phyloP scores from a whole-genome alignment of 1,139 yeast species.

The Candida sanyaensis region DNA sequence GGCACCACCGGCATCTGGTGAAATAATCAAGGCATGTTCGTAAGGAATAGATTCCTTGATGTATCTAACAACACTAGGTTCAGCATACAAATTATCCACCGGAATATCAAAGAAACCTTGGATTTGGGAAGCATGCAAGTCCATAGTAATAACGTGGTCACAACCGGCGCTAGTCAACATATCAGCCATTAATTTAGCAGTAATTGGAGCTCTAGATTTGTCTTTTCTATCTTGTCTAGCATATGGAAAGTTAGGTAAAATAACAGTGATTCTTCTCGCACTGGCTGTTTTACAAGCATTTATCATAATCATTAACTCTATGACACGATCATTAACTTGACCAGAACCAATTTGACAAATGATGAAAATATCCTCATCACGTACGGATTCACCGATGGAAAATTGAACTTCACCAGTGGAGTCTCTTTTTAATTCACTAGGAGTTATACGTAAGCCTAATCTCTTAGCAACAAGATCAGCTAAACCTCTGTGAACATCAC shows the following conservation, averaged over 20 bases:
- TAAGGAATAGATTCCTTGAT: slow-evolving; percentile 54
- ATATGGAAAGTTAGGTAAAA: slow-evolving; percentile 78
- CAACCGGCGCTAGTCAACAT: slow-evolving; percentile 79
- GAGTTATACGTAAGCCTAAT: slow-evolving; percentile 61
- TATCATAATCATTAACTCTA: slow-evolving; percentile 71
- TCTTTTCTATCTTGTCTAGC: slow-evolving; percentile 86
- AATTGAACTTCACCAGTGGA: slow-evolving; percentile 73
- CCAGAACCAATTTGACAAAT: slow-evolving; percentile 90
- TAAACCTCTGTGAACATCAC: slow-evolving; percentile 89
- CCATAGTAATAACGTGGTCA: slow-evolving; percentile 81
- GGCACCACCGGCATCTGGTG: slow-evolving; percentile 89
- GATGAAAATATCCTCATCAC: slow-evolving; percentile 96
- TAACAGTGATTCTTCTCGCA: slow-evolving; percentile 77
- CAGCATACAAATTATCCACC: slow-evolving; percentile 80
- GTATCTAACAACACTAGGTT: slow-evolving; percentile 71
- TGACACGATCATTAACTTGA: slow-evolving; percentile 66
- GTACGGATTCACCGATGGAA: slow-evolving; percentile 82
- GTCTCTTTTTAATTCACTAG: slow-evolving; percentile 68
- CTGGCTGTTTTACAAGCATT: slow-evolving; percentile 81
- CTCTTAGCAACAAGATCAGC: slow-evolving; percentile 73
- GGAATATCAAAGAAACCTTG: slow-evolving; percentile 84
- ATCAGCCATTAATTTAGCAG: slow-evolving; percentile 78
- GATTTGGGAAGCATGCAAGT: slow-evolving; percentile 80
- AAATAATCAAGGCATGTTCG: slow-evolving; percentile 54
- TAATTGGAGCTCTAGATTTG: slow-evolving; percentile 78